A percentile compares a stretch with the other conserved stretches of the same genome.
phyloP scores from a whole-genome alignment of 257 asterid genomes.

The Nicotiana otophora region DNA sequence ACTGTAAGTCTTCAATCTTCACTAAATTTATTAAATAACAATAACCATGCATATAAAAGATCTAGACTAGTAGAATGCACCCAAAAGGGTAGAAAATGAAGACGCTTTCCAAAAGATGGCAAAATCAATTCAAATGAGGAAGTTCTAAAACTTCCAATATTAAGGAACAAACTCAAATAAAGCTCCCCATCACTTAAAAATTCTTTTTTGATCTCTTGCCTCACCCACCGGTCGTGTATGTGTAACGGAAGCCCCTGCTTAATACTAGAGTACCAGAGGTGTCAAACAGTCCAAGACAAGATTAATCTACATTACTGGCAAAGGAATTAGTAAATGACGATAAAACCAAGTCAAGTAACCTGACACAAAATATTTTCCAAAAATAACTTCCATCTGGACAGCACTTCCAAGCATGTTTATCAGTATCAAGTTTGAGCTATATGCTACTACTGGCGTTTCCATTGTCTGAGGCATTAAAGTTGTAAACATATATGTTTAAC shows the following conservation, averaged over 20 bases:
- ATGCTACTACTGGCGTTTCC: neutral
- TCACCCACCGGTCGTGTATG: neutral
- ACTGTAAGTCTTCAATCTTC: neutral
- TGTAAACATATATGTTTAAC: neutral
- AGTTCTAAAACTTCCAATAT: neutral
- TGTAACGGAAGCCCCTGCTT: neutral
- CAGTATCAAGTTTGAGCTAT: neutral
- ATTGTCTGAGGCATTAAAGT: neutral
- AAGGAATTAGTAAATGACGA: neutral
- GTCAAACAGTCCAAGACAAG: neutral
- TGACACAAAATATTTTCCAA: neutral
- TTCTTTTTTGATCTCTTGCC: neutral
- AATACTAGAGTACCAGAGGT: neutral
- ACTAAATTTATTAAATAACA: neutral
- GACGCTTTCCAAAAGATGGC: neutral
- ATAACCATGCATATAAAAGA: neutral
- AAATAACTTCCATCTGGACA: neutral
- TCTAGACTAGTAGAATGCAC: neutral
- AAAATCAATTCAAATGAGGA: neutral
- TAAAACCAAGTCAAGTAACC: neutral
- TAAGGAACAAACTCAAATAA: neutral
- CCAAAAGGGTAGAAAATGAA: no score
- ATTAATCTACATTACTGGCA: neutral
- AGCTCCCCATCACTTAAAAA: neutral
- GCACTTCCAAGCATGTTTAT: neutral